Conservation (phyloP, 768 basidiomycete genomes). For the Termitomyces sp. region DNA sequence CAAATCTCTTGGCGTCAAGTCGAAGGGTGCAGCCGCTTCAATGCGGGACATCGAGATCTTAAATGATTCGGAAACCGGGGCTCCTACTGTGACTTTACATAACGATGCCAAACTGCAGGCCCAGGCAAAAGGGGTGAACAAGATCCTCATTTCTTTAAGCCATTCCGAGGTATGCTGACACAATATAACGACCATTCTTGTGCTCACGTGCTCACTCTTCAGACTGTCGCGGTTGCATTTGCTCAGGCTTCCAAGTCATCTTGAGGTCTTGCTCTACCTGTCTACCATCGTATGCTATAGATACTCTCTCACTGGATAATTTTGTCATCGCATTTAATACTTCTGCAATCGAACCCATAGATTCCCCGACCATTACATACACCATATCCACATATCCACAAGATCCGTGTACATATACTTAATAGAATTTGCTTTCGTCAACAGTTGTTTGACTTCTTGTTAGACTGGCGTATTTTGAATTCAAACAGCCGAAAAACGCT, state of each 20-base stretch:
- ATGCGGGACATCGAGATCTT: constrained; percentile 98
- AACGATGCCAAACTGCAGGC: constrained; percentile 79
- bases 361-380: constrained; percentile 4
- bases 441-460: background rate
- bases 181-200: background rate
- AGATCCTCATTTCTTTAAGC: constrained; percentile 79
- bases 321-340: constrained; percentile 7
- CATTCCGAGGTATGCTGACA: constrained; percentile 75
- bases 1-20: constrained; percentile 88
- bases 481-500: background rate
- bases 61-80: constrained; percentile 65
- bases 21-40: constrained; percentile 89
- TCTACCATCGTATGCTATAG: constrained; percentile 6
- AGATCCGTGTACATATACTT: constrained; percentile 4
- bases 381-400: constrained; percentile 3
- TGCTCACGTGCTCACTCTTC: constrained; percentile 12
- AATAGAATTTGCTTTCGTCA: constrained; percentile 14
- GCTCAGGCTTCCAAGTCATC: constrained; percentile 61
- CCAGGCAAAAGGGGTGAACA: constrained; percentile 62
- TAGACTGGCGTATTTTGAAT: background rate
- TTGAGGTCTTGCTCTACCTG: constrained; percentile 11
- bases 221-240: constrained; percentile 86
- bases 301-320: constrained; percentile 12
- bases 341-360: constrained; percentile 4
- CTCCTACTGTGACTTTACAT: constrained; percentile 69